Percentiles rank a stretch among this genome's conserved stretches.
phyloP scores from a whole-genome alignment of 208 protist genomes.

The Tritrichomonas foetus region DNA sequence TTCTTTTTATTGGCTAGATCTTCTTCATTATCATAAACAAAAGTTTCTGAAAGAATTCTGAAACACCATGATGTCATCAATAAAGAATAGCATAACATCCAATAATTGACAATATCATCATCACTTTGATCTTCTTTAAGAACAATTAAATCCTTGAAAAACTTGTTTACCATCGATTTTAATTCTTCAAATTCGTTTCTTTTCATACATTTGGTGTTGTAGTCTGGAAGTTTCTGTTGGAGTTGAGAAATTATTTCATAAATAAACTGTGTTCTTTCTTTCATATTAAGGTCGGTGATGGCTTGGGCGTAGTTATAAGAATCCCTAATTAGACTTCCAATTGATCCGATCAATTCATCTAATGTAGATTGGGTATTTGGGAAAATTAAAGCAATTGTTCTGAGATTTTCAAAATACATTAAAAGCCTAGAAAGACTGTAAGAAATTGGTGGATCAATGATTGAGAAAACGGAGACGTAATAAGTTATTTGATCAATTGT shows the following conservation, averaged over 20 bases:
- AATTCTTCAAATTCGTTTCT: neutral
- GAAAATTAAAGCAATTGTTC: too few relatives aligned
- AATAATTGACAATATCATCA: neutral
- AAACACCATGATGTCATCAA: neutral
- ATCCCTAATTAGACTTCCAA: too few relatives aligned
- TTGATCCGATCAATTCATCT: too few relatives aligned
- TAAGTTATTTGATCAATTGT: too few relatives aligned
- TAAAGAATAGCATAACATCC: neutral
- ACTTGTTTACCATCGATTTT: neutral
- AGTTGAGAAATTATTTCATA: neutral
- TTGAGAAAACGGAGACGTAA: too few relatives aligned
- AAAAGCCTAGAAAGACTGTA: too few relatives aligned
- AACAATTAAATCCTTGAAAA: neutral
- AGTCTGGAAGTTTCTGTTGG: neutral
- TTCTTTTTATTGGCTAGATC: neutral
- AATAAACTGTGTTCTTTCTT: neutral
- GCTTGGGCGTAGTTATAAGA: too few relatives aligned
- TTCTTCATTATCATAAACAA: neutral
- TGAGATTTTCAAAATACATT: too few relatives aligned
- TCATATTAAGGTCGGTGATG: too few relatives aligned
- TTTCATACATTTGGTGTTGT: neutral
- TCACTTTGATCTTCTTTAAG: neutral
- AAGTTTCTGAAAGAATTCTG: neutral
- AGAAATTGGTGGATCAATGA: too few relatives aligned
- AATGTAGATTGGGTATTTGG: too few relatives aligned